Conservation (phyloP, 2,329 filamentous ascomycete genomes). For the Microsporum ferrugineum region DNA sequence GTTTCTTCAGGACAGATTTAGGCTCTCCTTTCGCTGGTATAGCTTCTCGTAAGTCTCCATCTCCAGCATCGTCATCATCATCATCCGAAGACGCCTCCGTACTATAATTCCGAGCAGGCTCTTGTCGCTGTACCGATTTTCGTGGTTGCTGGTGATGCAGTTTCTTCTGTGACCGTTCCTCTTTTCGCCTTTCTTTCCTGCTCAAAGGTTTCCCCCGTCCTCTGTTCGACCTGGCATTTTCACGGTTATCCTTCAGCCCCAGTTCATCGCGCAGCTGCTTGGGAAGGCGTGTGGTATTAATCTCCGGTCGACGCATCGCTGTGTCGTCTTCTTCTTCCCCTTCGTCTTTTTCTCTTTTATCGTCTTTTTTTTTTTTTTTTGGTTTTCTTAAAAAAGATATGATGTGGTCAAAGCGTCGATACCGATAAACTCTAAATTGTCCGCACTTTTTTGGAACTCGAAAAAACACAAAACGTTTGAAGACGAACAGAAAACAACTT, state of each 20-base stretch:
- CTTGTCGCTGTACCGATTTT: neutral
- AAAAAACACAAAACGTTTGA: neutral
- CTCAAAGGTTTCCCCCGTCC: slow-evolving; percentile 20
- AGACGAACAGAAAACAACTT: neutral
- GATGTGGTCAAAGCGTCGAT: slow-evolving; percentile 15
- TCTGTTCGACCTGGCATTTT: slow-evolving; percentile 10
- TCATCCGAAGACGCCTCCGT: slow-evolving; percentile 19
- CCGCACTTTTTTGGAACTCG: neutral
- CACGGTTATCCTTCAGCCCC: slow-evolving; percentile 25
- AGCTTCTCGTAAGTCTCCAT: slow-evolving; percentile 18
- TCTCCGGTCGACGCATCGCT: slow-evolving; percentile 26
- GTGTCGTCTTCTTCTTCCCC: slow-evolving; percentile 6
- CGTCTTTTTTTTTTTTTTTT: neutral
- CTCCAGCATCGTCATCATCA: slow-evolving; percentile 23
- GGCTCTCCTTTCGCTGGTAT: slow-evolving; percentile 16
- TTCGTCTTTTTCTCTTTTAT: neutral
- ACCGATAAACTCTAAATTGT: slow-evolving; percentile 1
- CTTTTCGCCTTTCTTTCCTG: slow-evolving; percentile 58
- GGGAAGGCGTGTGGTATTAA: slow-evolving; percentile 35
- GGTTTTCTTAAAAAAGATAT: slow-evolving; percentile 1
- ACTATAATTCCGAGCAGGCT: slow-evolving; percentile 6
- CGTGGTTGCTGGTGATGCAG: slow-evolving; percentile 23
- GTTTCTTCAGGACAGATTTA: slow-evolving; percentile 30
- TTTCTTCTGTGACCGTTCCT: slow-evolving; percentile 53
- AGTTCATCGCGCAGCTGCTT: slow-evolving; percentile 30